A percentile compares a stretch with the other conserved stretches of the same genome.
These are phyloP conservation scores for Naegleria lovaniensis DNA, from an alignment of 208 protist species.

Conservation along the genomic window DNA sequence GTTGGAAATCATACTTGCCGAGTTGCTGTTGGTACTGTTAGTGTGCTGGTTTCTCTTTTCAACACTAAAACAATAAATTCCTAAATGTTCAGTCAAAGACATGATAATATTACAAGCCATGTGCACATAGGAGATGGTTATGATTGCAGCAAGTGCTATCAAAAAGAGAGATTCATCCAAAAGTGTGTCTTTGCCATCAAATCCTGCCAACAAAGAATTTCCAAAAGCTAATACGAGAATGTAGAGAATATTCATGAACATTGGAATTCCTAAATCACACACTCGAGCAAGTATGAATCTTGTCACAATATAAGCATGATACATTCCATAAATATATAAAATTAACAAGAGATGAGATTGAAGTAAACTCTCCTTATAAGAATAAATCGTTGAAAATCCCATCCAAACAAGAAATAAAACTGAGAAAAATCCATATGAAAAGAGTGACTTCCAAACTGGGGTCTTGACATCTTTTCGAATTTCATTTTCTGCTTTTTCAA, in stretches of 20 bases:
- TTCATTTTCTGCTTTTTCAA: background rate
- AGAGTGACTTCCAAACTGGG: background rate
- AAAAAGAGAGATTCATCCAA: background rate
- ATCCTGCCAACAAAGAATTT: background rate
- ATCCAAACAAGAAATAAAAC: background rate
- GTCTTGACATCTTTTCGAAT: background rate
- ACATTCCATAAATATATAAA: background rate
- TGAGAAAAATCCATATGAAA: background rate
- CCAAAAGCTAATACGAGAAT: background rate
- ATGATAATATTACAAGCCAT: background rate
- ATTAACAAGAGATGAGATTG: background rate
- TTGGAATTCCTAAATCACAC: background rate
- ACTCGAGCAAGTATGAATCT: background rate
- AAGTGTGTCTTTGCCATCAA: background rate
- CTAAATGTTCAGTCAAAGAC: background rate
- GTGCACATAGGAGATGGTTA: background rate
- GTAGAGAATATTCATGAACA: background rate
- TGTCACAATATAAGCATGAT: background rate
- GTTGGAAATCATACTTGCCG: too few relatives aligned
- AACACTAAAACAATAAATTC: constrained; percentile 15
- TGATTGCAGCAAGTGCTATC: background rate
- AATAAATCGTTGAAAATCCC: background rate
- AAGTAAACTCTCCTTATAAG: background rate
- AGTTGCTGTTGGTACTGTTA: background rate
- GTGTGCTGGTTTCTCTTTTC: background rate